Percentiles rank a stretch among this genome's conserved stretches.
Evolutionary conservation across 2,329 filamentous ascomycete species (phyloP).

Genomic region (Arthroderma uncinatum): DNA sequence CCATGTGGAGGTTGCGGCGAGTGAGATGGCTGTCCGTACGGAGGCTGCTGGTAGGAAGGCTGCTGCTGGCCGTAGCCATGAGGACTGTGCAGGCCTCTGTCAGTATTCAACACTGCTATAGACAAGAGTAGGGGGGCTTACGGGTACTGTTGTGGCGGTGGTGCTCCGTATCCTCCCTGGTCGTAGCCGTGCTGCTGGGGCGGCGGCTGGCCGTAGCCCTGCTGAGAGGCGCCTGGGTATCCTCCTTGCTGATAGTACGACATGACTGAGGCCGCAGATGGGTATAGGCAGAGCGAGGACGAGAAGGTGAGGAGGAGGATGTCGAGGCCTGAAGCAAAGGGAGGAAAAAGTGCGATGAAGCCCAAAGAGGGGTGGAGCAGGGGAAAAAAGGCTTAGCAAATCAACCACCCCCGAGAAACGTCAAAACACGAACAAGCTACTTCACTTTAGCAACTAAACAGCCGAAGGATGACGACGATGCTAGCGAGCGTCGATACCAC

Average conservation of each 20-base stretch:
- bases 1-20: slow-evolving; percentile 30
- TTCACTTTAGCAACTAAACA: no score
- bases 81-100: neutral
- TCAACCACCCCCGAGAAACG: no score
- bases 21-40: slow-evolving; percentile 34
- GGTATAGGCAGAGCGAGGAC: neutral
- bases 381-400: no score
- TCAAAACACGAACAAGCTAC: no score
- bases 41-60: slow-evolving; percentile 27
- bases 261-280: slow-evolving; percentile 35
- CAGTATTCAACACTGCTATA: neutral
- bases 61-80: slow-evolving; percentile 15
- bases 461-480: no score
- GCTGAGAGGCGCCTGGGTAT: slow-evolving; percentile 41
- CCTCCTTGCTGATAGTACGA: slow-evolving; percentile 52
- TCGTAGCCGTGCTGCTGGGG: slow-evolving; percentile 33
- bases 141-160: slow-evolving; percentile 31
- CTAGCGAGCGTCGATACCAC: no score
- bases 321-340: neutral
- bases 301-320: neutral
- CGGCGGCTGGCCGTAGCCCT: slow-evolving; percentile 31
- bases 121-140: slow-evolving; percentile 19
- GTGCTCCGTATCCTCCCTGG: slow-evolving; percentile 27
- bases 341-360: neutral
- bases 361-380: neutral